phyloP scores from a whole-genome alignment of 345 rosid species.

The Salix brachista region DNA sequence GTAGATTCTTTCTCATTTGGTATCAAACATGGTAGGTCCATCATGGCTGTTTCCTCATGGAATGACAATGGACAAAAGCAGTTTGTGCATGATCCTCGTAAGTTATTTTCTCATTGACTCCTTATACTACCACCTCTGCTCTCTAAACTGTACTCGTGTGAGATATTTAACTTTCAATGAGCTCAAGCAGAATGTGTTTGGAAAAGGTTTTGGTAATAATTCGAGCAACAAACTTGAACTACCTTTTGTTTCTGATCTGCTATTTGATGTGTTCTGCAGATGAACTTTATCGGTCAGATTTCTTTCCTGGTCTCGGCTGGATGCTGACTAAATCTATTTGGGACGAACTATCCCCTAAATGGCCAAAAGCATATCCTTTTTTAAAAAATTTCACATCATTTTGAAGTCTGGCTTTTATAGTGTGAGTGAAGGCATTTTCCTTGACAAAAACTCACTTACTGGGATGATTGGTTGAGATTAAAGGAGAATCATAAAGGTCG shows the following conservation, averaged over 20 bases:
- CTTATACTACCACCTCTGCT: background rate
- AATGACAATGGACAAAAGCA: constrained; percentile 99
- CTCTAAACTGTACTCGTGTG: background rate
- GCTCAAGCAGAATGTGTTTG: background rate
- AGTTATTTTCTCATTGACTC: constrained; percentile 25
- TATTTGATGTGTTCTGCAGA: constrained; percentile 46
- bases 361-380: constrained; percentile 99
- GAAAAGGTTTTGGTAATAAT: background rate
- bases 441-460: constrained; percentile 77
- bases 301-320: constrained; percentile 99
- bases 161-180: background rate
- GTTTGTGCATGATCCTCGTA: constrained; percentile 91
- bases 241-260: constrained; percentile 11
- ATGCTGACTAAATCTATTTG: constrained; percentile 78
- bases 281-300: constrained; percentile 88
- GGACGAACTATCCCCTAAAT: constrained; percentile 98
- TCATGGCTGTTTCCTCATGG: constrained; percentile 99
- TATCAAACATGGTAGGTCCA: constrained; percentile 53
- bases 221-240: background rate
- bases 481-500: constrained; percentile 87
- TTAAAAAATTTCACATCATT: background rate
- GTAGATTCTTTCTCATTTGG: constrained; percentile 1
- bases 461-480: constrained; percentile 99
- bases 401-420: constrained; percentile 11
- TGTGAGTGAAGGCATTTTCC: constrained; percentile 32